phyloP scores from a whole-genome alignment of 345 rosid genomes.

The Brassica incana region DNA sequence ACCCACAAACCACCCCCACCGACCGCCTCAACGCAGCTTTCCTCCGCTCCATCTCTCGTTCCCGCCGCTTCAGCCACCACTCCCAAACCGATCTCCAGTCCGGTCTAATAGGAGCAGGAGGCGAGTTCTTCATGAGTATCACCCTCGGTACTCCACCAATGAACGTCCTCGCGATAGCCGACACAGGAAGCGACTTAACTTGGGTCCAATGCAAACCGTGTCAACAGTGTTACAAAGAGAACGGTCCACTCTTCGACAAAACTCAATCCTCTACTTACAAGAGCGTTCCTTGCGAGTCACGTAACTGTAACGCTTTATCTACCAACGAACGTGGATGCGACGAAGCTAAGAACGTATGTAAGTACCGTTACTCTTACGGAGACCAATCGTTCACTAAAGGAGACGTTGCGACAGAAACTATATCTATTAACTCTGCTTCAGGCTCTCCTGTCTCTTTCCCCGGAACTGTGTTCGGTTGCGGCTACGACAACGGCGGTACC shows the following conservation, averaged over 20 bases:
- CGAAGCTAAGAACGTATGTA: constrained; percentile 22
- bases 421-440: constrained; percentile 44
- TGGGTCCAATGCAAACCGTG: constrained; percentile 77
- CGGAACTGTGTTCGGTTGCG: constrained; percentile 51
- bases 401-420: constrained; percentile 47
- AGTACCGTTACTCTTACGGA: constrained; percentile 42
- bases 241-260: constrained; percentile 51
- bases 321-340: constrained; percentile 26
- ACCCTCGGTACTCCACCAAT: constrained; percentile 57
- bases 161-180: constrained; percentile 47
- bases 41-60: constrained; percentile 54
- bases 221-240: constrained; percentile 50
- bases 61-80: constrained; percentile 28
- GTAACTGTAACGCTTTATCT: constrained; percentile 36
- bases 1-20: constrained; percentile 32
- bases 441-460: constrained; percentile 45
- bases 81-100: constrained; percentile 39
- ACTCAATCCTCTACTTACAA: constrained; percentile 47
- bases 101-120: constrained; percentile 40
- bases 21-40: constrained; percentile 47
- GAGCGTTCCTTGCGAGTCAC: constrained; percentile 40
- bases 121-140: constrained; percentile 59
- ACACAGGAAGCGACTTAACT: constrained; percentile 62
- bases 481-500: constrained; percentile 47
- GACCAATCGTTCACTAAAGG: constrained; percentile 46